Evolutionary conservation across 1,139 yeast genomes (phyloP), one percentile per base, ranked within the genome.

Genomic region (Yamadazyma pseudoaaseri): DNA sequence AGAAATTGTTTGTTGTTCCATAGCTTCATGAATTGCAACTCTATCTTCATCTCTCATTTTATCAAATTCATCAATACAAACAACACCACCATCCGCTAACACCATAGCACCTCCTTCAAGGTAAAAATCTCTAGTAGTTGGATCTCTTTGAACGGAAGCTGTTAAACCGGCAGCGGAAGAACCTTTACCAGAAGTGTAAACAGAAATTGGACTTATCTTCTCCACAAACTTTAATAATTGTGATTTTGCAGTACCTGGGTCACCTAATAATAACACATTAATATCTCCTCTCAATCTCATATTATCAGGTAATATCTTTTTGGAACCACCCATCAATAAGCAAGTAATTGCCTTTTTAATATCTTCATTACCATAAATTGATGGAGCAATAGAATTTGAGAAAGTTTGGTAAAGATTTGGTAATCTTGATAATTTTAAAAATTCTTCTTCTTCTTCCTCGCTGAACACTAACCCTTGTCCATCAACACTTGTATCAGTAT

Each of bases 81-180:
- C 97, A 31, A 92, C 97, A 49, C 99, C 99, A 26, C 98, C 97
- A 63, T 92, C 99, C 0, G 99, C 98, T 37, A 92, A 70, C 13
- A 92, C 98, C 97, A 92, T 89, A 8, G 99, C 99, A 62, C 99
- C 99, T 42, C 99, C 98, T 73, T 92, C 99, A 38, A 92, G 69
- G 57, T 86, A 92, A 56, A 92, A 92, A 50, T 92, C 98, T 45
- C 96, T 72, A 0, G 96, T 85, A 25, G 73, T 70, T 1, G 87
- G 75, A 54, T 92, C 97, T 56, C 97, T 75, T 62, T 92, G 98
- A 17, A 92, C 97, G 9, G 96, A 85, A 1, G 98, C 98, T 1
- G 99, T 92, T 60, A 92, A 75, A 79, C 99, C 99, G 4, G 97
- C 99, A 2, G 99, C 99, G 14, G 97, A 90, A 0, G 98, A 92